Conservation (phyloP, 2,329 filamentous ascomycete genomes). For the Aspergillus sp. region DNA sequence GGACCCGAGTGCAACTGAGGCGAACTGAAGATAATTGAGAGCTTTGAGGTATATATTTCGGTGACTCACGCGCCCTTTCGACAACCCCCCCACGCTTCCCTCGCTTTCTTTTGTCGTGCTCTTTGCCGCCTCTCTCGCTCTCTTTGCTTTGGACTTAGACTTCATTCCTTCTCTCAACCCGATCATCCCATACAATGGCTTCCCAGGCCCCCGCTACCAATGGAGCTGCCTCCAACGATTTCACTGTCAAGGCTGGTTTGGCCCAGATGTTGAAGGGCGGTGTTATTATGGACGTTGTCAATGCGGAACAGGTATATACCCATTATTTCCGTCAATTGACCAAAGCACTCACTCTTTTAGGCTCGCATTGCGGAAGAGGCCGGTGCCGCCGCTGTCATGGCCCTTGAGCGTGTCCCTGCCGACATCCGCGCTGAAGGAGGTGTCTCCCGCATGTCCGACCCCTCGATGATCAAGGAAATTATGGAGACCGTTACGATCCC, state of each 20-base stretch:
- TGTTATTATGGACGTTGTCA: constrained; percentile 99
- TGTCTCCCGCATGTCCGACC: constrained; percentile 96
- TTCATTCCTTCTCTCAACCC: constrained; percentile 2
- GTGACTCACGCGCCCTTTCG: constrained; percentile 23
- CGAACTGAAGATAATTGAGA: neutral
- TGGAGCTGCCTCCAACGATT: constrained; percentile 54
- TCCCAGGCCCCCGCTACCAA: constrained; percentile 31
- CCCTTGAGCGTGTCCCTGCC: constrained; percentile 92
- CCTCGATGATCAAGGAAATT: constrained; percentile 90
- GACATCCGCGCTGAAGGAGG: constrained; percentile 92
- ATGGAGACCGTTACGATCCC: constrained; percentile 94
- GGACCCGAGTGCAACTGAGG: neutral
- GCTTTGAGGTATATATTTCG: neutral
- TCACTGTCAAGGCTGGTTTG: constrained; percentile 90
- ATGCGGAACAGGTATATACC: constrained; percentile 70
- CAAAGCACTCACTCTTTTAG: constrained; percentile 40
- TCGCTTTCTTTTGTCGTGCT: constrained; percentile 9
- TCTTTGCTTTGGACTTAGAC: constrained; percentile 2
- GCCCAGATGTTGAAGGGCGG: constrained; percentile 99
- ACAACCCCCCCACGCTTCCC: neutral
- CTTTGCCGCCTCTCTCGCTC: constrained; percentile 2
- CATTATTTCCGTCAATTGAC: neutral
- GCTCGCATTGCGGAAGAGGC: constrained; percentile 97
- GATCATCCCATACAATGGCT: constrained; percentile 33
- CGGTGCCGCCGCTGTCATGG: constrained; percentile 96